phyloP scores from a whole-genome alignment of 169 alveolate genomes.

The Plasmodium berghei region DNA sequence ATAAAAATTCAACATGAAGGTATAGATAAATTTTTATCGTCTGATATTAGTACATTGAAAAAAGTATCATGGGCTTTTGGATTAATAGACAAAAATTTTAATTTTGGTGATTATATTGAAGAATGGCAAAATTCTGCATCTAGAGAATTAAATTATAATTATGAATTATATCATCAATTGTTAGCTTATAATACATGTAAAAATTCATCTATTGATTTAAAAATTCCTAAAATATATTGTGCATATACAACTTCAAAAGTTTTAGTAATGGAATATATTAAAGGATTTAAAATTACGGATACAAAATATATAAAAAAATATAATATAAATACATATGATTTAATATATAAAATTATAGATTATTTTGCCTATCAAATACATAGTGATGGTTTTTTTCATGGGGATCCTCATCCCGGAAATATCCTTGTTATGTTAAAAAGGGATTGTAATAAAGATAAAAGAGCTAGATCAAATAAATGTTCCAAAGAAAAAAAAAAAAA shows the following conservation, averaged over 20 bases:
- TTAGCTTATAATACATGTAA: slow-evolving; percentile 86
- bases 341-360: slow-evolving; percentile 83
- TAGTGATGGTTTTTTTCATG: slow-evolving; percentile 89
- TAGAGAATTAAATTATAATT: slow-evolving; percentile 89
- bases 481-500: not conserved
- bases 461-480: not conserved
- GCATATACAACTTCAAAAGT: slow-evolving; percentile 86
- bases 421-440: slow-evolving; percentile 81
- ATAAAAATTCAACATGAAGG: slow-evolving; percentile 89
- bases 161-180: slow-evolving; percentile 86
- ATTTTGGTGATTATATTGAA: slow-evolving; percentile 86
- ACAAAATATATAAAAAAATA: slow-evolving; percentile 78
- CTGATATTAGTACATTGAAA: slow-evolving; percentile 85
- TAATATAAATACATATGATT: slow-evolving; percentile 70
- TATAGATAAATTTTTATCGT: slow-evolving; percentile 83
- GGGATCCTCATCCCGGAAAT: slow-evolving; percentile 95
- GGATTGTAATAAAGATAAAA: not conserved
- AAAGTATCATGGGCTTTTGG: slow-evolving; percentile 87
- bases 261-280: slow-evolving; percentile 91
- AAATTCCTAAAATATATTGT: slow-evolving; percentile 87
- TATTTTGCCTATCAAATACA: slow-evolving; percentile 84
- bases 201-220: slow-evolving; percentile 85
- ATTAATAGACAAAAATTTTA: slow-evolving; percentile 78
- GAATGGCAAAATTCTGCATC: slow-evolving; percentile 92
- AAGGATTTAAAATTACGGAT: slow-evolving; percentile 92